These are phyloP conservation scores for Diaporthe aspalathi DNA, from an alignment of 2,329 filamentous ascomycete genomes.

Conservation along the genomic window DNA sequence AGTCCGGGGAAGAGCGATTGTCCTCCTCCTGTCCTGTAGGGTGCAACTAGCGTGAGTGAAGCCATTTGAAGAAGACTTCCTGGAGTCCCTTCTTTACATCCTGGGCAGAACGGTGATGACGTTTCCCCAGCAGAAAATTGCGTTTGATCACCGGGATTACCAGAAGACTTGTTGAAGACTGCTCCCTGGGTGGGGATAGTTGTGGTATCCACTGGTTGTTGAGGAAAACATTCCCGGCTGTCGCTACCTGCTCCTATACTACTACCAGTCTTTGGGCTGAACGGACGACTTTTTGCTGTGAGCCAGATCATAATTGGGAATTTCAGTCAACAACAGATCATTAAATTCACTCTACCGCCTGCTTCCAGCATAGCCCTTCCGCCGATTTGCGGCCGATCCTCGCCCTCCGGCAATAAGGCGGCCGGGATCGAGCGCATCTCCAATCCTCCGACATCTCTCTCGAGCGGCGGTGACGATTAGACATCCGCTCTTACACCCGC, in stretches of 20 bases:
- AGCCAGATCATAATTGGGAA: neutral
- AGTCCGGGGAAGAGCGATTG: constrained; percentile 6
- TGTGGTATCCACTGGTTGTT: neutral
- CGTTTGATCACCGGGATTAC: constrained; percentile 1
- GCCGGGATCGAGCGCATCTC: constrained; percentile 25
- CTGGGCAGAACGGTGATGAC: neutral
- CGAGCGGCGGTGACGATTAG: constrained; percentile 31
- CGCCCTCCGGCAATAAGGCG: constrained; percentile 37
- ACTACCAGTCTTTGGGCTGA: neutral
- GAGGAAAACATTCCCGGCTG: neutral
- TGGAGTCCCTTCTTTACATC: neutral
- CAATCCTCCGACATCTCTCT: constrained; percentile 6
- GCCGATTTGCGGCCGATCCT: constrained; percentile 31
- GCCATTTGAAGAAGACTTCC: neutral
- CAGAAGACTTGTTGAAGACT: neutral
- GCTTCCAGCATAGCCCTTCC: constrained; percentile 19
- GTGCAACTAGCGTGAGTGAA: constrained; percentile 4
- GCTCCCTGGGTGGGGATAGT: neutral
- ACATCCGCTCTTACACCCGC: constrained; percentile 20
- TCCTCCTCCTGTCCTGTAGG: neutral
- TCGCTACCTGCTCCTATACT: neutral
- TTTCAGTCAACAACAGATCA: constrained; percentile 1
- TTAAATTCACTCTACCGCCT: neutral
- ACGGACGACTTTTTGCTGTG: neutral
- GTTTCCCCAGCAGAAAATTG: neutral